Evolutionary conservation across 2,329 filamentous ascomycete species (phyloP).

Genomic region (Microcyclosporella mali): DNA sequence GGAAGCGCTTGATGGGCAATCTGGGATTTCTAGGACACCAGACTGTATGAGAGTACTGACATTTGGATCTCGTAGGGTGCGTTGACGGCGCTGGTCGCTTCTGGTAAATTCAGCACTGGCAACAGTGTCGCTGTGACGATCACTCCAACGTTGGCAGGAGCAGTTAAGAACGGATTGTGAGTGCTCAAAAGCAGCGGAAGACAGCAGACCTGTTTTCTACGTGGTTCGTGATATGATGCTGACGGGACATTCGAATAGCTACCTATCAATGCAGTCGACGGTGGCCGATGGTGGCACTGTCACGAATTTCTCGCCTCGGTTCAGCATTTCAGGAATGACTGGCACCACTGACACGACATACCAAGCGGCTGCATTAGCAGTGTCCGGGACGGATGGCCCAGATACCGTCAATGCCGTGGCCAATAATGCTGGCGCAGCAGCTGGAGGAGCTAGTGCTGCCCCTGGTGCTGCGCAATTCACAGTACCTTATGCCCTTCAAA

Average conservation of each 20-base stretch:
- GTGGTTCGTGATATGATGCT: neutral
- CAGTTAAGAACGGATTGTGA: slow-evolving; percentile 52
- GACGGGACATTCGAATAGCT: slow-evolving; percentile 36
- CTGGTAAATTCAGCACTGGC: slow-evolving; percentile 10
- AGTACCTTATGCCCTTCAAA: slow-evolving; percentile 52
- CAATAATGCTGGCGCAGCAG: slow-evolving; percentile 17
- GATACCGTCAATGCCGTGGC: slow-evolving; percentile 30
- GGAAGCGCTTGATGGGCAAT: too few species aligned
- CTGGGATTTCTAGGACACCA: too few species aligned
- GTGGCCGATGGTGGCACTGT: slow-evolving; percentile 50
- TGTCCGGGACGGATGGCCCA: slow-evolving; percentile 36
- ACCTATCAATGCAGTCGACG: slow-evolving; percentile 53
- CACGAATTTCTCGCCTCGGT: slow-evolving; percentile 57
- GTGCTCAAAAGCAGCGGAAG: slow-evolving; percentile 21
- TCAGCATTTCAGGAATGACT: slow-evolving; percentile 59
- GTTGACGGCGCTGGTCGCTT: slow-evolving; percentile 9
- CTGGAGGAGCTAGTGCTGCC: slow-evolving; percentile 3
- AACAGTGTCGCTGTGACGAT: slow-evolving; percentile 14
- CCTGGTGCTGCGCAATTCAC: slow-evolving; percentile 2
- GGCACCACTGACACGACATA: slow-evolving; percentile 49
- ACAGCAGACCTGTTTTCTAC: too few species aligned
- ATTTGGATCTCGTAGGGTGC: neutral
- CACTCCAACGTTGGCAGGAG: slow-evolving; percentile 17
- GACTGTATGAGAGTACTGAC: too few species aligned
- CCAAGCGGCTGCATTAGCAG: slow-evolving; percentile 29